phyloP scores from a whole-genome alignment of 345 rosid genomes.

The Salix purpurea region DNA sequence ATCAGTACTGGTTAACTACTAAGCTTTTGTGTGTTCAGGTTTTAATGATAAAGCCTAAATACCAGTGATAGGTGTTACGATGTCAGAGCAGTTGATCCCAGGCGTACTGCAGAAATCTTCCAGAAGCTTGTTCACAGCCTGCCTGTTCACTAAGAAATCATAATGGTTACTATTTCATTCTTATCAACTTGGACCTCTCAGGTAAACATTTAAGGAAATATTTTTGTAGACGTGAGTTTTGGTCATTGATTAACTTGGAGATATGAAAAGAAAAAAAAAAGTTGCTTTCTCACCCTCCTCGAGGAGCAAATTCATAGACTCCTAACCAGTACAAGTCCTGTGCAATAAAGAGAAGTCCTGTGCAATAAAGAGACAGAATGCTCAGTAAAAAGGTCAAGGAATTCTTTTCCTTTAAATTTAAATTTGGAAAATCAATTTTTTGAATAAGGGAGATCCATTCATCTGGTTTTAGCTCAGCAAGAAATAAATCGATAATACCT shows the following conservation, averaged over 20 bases:
- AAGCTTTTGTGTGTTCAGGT: not conserved
- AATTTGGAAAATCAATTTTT: not conserved
- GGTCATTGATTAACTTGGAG: no score
- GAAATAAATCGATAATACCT: constrained; percentile 27
- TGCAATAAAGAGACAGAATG: not conserved
- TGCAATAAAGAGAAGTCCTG: constrained; percentile 19
- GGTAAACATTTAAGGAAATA: no score
- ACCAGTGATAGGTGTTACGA: constrained; percentile 33
- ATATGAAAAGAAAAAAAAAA: no score
- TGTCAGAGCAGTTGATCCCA: constrained; percentile 23
- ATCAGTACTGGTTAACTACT: not conserved
- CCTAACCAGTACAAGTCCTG: constrained; percentile 44
- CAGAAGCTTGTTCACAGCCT: constrained; percentile 22
- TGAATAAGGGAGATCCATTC: not conserved
- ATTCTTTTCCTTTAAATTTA: not conserved
- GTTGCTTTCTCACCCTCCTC: constrained; percentile 29
- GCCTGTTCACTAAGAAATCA: constrained; percentile 19
- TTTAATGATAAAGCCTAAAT: not conserved
- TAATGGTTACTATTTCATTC: not conserved
- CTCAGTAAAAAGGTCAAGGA: not conserved
- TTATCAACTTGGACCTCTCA: not conserved
- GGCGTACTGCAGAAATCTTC: constrained; percentile 18
- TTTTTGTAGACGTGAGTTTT: no score
- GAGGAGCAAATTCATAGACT: constrained; percentile 33
- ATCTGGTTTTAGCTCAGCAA: constrained; percentile 25